phyloP scores from a whole-genome alignment of 345 rosid species.

The Noccaea bulbosa region DNA sequence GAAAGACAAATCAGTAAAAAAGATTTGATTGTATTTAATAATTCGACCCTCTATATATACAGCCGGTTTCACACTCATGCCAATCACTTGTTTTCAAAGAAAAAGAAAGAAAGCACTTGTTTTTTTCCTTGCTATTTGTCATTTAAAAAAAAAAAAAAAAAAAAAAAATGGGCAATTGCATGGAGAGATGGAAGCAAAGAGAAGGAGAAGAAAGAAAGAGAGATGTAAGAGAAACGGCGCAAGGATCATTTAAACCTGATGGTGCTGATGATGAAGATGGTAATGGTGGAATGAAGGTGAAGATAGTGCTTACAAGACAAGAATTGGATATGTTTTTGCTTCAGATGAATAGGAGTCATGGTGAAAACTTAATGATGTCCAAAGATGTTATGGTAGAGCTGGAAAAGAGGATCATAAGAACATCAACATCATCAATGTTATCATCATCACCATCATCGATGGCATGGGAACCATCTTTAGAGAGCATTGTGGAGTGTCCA shows the following conservation, averaged over 20 bases:
- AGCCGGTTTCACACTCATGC: conserved; percentile 38
- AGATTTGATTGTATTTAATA: conserved; percentile 33
- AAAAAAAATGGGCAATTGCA: conserved; percentile 39
- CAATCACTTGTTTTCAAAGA: conserved; percentile 23
- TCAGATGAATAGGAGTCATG: conserved; percentile 38
- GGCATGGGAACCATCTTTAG: conserved; percentile 74
- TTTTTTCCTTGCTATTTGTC: conserved; percentile 8
- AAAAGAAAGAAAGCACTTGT: conserved; percentile 16
- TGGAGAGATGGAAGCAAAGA: conserved; percentile 31
- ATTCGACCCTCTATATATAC: conserved; percentile 23
- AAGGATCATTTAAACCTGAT: conserved; percentile 24
- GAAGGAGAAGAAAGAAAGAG: conserved; percentile 23
- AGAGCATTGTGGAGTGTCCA: conserved; percentile 60
- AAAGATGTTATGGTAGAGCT: conserved; percentile 48
- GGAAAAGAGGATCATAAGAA: conserved; percentile 41
- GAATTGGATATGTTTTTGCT: conserved; percentile 68
- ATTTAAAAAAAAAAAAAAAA: background rate
- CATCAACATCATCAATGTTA: conserved; percentile 17
- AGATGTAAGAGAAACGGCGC: conserved; percentile 16
- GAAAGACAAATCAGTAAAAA: conserved; percentile 22
- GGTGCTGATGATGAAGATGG: conserved; percentile 27
- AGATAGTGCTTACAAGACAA: conserved; percentile 74
- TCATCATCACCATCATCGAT: conserved; percentile 26
- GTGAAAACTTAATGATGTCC: conserved; percentile 39
- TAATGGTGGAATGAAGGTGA: conserved; percentile 60